These are phyloP conservation scores for Solanum medicagineum DNA, from an alignment of 257 asterid genomes.

Conservation along the genomic window DNA sequence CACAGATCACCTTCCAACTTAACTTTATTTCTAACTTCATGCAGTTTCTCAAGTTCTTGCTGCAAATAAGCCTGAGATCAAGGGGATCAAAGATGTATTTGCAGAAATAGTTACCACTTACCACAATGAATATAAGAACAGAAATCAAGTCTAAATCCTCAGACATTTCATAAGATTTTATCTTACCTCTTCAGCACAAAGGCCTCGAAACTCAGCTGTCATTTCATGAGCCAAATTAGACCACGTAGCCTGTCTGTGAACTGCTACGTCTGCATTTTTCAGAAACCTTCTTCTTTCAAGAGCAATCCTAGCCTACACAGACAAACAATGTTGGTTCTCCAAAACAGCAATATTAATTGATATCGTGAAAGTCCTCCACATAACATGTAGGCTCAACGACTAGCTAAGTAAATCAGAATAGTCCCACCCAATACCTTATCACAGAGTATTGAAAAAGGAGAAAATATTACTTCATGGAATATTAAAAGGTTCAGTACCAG, in stretches of 20 bases:
- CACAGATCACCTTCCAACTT: conserved; percentile 92
- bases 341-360: neutral
- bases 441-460: neutral
- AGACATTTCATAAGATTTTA: neutral
- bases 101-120: neutral
- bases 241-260: conserved; percentile 89
- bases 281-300: conserved; percentile 93
- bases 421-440: neutral
- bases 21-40: conserved; percentile 87
- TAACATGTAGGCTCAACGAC: neutral
- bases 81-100: conserved; percentile 8
- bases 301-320: conserved; percentile 88
- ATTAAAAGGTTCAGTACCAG: neutral
- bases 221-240: conserved; percentile 98
- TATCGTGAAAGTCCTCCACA: neutral
- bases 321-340: neutral
- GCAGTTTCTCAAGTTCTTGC: conserved; percentile 95
- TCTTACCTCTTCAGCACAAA: conserved; percentile 94
- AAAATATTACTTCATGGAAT: neutral
- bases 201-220: conserved; percentile 98
- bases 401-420: neutral
- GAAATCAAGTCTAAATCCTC: neutral
- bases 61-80: conserved; percentile 78
- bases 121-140: neutral
- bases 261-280: conserved; percentile 92